These are phyloP conservation scores for Aphanoascus verrucosus DNA, from an alignment of 2,329 filamentous ascomycete species.

Conservation along the genomic window DNA sequence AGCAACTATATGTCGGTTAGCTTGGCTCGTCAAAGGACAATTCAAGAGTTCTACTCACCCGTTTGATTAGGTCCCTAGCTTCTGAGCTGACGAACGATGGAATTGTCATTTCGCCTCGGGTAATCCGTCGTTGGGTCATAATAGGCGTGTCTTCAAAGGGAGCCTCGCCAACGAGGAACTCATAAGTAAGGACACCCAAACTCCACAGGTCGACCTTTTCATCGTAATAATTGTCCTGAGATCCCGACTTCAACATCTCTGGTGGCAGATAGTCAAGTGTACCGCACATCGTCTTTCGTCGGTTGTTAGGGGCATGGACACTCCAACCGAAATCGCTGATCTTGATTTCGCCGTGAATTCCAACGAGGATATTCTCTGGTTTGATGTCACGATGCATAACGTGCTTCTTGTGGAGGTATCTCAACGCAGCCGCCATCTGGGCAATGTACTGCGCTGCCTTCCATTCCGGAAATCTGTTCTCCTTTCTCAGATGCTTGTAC, in stretches of 20 bases:
- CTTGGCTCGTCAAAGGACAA: neutral
- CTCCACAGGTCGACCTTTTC: conserved; percentile 98
- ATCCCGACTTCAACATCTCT: conserved; percentile 84
- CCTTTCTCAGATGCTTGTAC: conserved; percentile 74
- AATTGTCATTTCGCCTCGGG: conserved; percentile 80
- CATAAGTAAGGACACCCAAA: conserved; percentile 86
- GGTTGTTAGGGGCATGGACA: conserved; percentile 90
- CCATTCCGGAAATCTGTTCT: conserved; percentile 71
- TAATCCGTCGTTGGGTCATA: conserved; percentile 88
- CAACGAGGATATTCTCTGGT: conserved; percentile 91
- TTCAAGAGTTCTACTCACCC: conserved; percentile 43
- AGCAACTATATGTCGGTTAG: conserved; percentile 51
- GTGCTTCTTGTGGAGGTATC: conserved; percentile 91
- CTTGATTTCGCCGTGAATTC: conserved; percentile 96
- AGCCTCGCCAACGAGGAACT: conserved; percentile 90
- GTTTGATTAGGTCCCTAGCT: conserved; percentile 85
- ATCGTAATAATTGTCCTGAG: conserved; percentile 75
- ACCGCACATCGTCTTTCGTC: conserved; percentile 89
- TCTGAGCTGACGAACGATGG: conserved; percentile 84
- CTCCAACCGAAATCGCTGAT: conserved; percentile 98
- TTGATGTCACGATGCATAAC: conserved; percentile 98
- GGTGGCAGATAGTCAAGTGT: conserved; percentile 95
- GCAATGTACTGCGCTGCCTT: conserved; percentile 79
- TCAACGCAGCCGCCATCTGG: conserved; percentile 80
- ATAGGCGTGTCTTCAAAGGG: conserved; percentile 92